Base-by-base conservation (phyloP, 169 alveolate genomes). In the Eimeria acervulina region DNA sequence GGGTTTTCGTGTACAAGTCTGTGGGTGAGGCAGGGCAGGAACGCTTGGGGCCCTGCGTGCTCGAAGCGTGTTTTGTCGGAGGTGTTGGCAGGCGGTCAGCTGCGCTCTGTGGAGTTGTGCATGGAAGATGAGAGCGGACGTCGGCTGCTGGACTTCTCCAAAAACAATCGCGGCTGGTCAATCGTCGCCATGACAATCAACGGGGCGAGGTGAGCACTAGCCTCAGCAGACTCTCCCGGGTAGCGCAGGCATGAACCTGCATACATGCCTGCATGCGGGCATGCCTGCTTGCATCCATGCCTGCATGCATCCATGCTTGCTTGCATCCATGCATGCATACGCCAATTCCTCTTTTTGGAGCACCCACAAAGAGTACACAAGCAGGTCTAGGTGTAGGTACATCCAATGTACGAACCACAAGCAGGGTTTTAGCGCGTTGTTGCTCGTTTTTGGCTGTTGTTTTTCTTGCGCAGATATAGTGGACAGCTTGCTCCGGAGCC, bases 11-110 rank as follows among this genome's bases (percentile, higher is more conserved):
- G 31, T 19, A 40, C 44, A 5, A 8, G 55, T 51, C n/a, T 51
- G 66, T 31, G 47, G 33, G n/a, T 81, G 59, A 1, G 55, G 7
- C 38, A 92, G 95, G 95, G 84, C 28, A 38, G 55, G 47, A 76
- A 92, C 59, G 95, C 83, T 31, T 92, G 95, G 95, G 92, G 95
- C 84, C 89, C 74, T 44, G 68, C 85, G 21, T 92, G 95, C 85
- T 92, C 95, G 47, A 55, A 74, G 84, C 90, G 95, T 42, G 63
- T 92, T 36, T 13, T 92, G 52, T 51, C 91, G 8, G 90, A 76
- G 84, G 87, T 92, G 63, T 40, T 92, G 59, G 40, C 95, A 15
- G 59, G 83, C 2, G 95, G 95, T 6, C 92, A 92, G 52, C 19
- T 59, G 90, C 85, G 38, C 21, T 2, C 61, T 0, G 80, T 92